Percentiles rank a stretch among this genome's conserved stretches.
phyloP scores from a whole-genome alignment of 345 rosid species.

The Arabidopsis suecica region DNA sequence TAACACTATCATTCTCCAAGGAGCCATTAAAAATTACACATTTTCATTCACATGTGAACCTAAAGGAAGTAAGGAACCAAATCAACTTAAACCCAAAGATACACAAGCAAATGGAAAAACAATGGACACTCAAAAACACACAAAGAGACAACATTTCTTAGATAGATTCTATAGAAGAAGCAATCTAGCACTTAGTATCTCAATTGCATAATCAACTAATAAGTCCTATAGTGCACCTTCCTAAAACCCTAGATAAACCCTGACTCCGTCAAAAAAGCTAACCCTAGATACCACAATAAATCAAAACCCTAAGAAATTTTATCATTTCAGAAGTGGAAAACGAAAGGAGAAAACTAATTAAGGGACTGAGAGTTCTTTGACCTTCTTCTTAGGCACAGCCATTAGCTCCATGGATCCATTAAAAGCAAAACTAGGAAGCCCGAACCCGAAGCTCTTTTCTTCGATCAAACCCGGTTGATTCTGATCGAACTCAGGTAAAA shows the following conservation, averaged over 20 bases:
- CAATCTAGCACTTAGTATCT: neutral
- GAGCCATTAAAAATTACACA: neutral
- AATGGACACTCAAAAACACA: neutral
- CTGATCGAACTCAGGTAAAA: conserved; percentile 32
- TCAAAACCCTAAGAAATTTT: neutral
- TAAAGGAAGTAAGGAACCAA: conserved; percentile 5
- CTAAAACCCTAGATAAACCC: conserved; percentile 29
- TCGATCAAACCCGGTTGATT: conserved; percentile 42
- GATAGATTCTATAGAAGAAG: neutral
- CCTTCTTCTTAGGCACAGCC: conserved; percentile 96
- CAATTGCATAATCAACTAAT: neutral
- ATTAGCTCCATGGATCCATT: conserved; percentile 84
- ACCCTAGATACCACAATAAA: neutral
- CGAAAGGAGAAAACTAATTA: neutral
- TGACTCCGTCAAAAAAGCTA: neutral
- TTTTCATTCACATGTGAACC: neutral
- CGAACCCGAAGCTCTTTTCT: conserved; percentile 42
- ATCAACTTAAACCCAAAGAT: conserved; percentile 9
- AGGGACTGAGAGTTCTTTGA: conserved; percentile 12
- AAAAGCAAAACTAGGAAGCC: conserved; percentile 52
- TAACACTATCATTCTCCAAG: neutral
- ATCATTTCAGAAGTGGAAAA: neutral
- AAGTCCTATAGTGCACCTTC: conserved; percentile 5
- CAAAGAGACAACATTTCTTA: neutral
- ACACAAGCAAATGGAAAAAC: neutral